These are phyloP conservation scores for Leccinum huronense DNA, from an alignment of 1,284 basidiomycete species.

Conservation along the genomic window DNA sequence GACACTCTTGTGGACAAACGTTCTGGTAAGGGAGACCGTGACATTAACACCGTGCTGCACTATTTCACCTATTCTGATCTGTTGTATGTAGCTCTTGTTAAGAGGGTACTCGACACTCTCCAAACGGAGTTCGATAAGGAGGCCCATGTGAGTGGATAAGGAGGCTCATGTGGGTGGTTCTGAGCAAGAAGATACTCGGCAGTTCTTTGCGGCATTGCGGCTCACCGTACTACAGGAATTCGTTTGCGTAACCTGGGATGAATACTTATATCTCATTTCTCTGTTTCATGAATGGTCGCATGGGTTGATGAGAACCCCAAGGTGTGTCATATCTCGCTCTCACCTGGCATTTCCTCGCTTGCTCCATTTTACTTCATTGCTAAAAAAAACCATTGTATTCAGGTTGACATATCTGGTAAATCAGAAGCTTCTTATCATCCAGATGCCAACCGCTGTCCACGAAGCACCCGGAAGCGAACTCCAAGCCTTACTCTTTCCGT, in stretches of 20 bases:
- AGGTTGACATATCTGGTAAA: neutral
- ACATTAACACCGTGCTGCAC: neutral
- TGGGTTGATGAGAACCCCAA: neutral
- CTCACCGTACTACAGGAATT: neutral
- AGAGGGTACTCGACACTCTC: neutral
- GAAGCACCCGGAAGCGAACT: neutral
- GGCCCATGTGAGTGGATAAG: too few relatives aligned
- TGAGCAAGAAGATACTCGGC: neutral
- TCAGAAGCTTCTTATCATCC: neutral
- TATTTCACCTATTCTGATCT: neutral
- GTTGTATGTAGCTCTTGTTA: neutral
- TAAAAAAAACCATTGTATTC: neutral
- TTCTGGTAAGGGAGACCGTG: neutral
- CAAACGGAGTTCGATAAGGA: neutral
- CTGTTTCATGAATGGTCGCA: neutral
- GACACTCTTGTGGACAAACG: neutral
- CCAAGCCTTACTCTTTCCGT: neutral
- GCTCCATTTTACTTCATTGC: too few relatives aligned
- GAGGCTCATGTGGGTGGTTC: too few relatives aligned
- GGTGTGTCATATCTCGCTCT: neutral
- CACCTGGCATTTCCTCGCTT: too few relatives aligned
- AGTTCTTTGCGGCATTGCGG: neutral
- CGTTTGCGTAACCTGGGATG: neutral
- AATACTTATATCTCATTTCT: neutral
- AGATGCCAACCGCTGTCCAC: neutral